Conservation (phyloP, 1,139 yeast genomes). For the Saccharomyces hybrid region DNA sequence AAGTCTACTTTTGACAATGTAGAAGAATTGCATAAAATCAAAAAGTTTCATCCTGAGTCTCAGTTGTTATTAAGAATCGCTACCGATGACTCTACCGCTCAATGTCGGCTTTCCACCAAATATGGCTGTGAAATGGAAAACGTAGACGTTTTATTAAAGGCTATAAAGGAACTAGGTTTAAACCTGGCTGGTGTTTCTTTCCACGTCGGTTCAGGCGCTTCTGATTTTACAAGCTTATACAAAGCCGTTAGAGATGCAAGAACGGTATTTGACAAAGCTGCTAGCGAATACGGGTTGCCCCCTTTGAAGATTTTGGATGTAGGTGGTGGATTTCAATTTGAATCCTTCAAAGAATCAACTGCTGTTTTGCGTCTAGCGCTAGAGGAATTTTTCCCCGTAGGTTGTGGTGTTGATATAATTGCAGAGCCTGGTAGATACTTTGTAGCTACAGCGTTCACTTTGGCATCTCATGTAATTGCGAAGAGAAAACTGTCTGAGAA, state of each 20-base stretch:
- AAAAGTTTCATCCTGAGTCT: constrained; percentile 59
- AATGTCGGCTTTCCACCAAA: constrained; percentile 81
- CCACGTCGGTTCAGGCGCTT: constrained; percentile 94
- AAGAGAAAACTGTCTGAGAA: constrained; percentile 42
- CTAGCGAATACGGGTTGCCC: constrained; percentile 19
- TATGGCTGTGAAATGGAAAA: constrained; percentile 70
- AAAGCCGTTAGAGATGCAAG: constrained; percentile 72
- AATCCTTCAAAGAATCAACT: constrained; percentile 58
- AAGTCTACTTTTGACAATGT: constrained; percentile 86
- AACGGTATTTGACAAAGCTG: constrained; percentile 57
- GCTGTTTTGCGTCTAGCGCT: constrained; percentile 50
- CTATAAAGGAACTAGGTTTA: constrained; percentile 56
- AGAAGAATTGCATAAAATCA: constrained; percentile 74
- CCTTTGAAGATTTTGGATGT: constrained; percentile 53
- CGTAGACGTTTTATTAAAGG: constrained; percentile 49
- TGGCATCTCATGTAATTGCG: constrained; percentile 81
- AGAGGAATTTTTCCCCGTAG: constrained; percentile 49
- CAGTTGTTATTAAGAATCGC: constrained; percentile 70
- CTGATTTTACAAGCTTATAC: constrained; percentile 58
- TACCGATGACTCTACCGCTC: constrained; percentile 86
- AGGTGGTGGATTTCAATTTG: constrained; percentile 88
- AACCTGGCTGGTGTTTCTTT: constrained; percentile 80
- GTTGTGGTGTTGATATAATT: constrained; percentile 47
- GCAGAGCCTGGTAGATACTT: constrained; percentile 95
- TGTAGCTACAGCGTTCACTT: constrained; percentile 78